A percentile compares a stretch with the other conserved stretches of the same genome.
Evolutionary conservation across 805 yeast species (phyloP).

Genomic region (Myxozyma melibiosi): DNA sequence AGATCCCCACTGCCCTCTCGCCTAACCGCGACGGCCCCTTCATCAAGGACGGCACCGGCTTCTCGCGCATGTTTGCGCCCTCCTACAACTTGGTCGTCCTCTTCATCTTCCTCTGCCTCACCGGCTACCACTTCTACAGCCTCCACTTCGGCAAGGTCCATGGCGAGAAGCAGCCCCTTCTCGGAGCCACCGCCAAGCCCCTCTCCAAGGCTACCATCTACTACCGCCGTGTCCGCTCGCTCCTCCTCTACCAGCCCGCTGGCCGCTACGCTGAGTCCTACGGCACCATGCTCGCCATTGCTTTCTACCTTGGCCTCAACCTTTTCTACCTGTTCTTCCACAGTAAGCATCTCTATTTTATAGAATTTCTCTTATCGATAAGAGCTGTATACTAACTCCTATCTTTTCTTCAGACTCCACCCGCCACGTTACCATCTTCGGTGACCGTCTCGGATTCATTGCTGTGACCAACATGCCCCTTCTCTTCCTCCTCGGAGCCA

Average conservation of each 20-base stretch:
- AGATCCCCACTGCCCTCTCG: conserved; percentile 31
- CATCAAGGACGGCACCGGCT: conserved; percentile 34
- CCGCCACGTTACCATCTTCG: conserved; percentile 32
- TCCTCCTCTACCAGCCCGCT: conserved; percentile 32
- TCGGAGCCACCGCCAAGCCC: conserved; percentile 23
- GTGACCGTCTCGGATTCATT: conserved; percentile 33
- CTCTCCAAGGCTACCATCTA: conserved; percentile 18
- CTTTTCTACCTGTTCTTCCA: conserved; percentile 28
- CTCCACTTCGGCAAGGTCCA: conserved; percentile 28
- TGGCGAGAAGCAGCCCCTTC: conserved; percentile 35
- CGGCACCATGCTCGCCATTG: conserved; percentile 33
- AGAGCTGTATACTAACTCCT: neutral
- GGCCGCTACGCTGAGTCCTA: conserved; percentile 33
- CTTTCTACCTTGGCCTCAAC: conserved; percentile 32
- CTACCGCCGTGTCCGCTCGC: conserved; percentile 32
- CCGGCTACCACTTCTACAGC: conserved; percentile 28
- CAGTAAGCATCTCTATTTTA: neutral
- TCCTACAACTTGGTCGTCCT: conserved; percentile 31
- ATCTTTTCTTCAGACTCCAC: conserved; percentile 28
- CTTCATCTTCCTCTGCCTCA: conserved; percentile 27
- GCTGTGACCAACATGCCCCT: conserved; percentile 34
- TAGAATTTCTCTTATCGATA: neutral
- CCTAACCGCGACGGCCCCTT: conserved; percentile 33
- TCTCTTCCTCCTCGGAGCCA: conserved; percentile 34
- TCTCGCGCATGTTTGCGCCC: conserved; percentile 30